These are phyloP conservation scores for Pseudohalonectria lignicola DNA, from an alignment of 2,329 filamentous ascomycete species.

Conservation along the genomic window DNA sequence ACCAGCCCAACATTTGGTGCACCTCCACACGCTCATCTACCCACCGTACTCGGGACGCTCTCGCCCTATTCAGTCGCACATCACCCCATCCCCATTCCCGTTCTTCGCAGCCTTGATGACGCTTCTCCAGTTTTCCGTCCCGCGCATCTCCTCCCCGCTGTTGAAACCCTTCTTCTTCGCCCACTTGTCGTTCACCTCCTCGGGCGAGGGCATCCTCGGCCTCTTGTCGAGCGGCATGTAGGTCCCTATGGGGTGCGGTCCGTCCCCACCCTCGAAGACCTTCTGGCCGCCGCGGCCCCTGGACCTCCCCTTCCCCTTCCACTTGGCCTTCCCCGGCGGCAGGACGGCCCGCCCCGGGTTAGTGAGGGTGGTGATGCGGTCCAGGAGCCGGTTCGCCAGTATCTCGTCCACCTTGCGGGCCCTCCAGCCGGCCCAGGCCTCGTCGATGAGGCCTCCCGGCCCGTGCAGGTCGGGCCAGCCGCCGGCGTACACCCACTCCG, in stretches of 20 bases:
- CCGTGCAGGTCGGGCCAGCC: conserved; percentile 46
- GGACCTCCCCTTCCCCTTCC: conserved; percentile 14
- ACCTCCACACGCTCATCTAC: too few relatives aligned
- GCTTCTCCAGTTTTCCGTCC: conserved; percentile 21
- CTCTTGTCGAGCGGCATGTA: conserved; percentile 46
- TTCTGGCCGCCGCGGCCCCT: conserved; percentile 17
- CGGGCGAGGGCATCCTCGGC: conserved; percentile 33
- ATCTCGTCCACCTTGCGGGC: conserved; percentile 83
- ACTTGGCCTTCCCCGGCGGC: conserved; percentile 16
- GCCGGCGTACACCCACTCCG: conserved; percentile 64
- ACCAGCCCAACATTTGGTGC: too few relatives aligned
- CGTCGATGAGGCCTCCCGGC: conserved; percentile 54
- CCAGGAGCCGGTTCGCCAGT: conserved; percentile 62
- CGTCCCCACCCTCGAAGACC: conserved; percentile 46
- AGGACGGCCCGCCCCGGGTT: conserved; percentile 6
- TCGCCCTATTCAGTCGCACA: too few relatives aligned
- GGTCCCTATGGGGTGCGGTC: conserved; percentile 34
- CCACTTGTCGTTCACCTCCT: conserved; percentile 49
- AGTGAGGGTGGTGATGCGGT: conserved; percentile 37
- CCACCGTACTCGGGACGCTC: too few relatives aligned
- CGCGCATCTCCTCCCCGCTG: conserved; percentile 35
- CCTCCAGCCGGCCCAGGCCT: conserved; percentile 76
- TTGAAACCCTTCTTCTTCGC: conserved; percentile 50
- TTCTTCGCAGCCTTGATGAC: conserved; percentile 15
- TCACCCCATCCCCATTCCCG: not conserved